phyloP scores from a whole-genome alignment of 257 asterid species.

The Paraleonurus japonicus region DNA sequence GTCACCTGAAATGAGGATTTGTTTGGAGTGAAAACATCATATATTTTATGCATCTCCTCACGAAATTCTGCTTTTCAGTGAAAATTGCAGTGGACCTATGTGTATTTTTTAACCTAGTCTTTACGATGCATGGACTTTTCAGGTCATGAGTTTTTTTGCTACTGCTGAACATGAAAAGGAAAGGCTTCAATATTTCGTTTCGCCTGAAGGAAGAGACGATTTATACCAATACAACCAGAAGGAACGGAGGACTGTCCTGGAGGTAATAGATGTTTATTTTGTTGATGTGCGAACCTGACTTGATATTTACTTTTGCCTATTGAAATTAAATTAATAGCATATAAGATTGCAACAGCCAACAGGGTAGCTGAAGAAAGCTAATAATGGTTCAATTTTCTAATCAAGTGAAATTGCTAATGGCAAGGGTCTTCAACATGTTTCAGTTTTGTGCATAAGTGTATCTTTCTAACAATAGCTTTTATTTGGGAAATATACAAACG shows the following conservation, averaged over 20 bases:
- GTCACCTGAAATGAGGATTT: neutral
- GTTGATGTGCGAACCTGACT: neutral
- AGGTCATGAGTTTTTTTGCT: conserved; percentile 94
- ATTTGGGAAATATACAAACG: neutral
- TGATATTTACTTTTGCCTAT: conserved; percentile 12
- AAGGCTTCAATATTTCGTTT: conserved; percentile 83
- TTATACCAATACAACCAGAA: conserved; percentile 90
- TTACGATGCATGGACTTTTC: conserved; percentile 25
- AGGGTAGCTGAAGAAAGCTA: conserved; percentile 10
- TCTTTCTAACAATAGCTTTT: neutral
- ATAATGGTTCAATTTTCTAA: conserved; percentile 8
- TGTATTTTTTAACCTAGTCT: neutral
- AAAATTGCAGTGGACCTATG: neutral
- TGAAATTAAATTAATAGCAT: conserved; percentile 5
- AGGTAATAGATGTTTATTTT: conserved; percentile 47
- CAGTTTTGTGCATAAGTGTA: conserved; percentile 2
- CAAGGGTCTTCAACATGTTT: conserved; percentile 1
- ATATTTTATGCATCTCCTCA: neutral
- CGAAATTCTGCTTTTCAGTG: conserved; percentile 2
- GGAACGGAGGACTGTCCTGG: conserved; percentile 90
- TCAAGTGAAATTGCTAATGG: conserved; percentile 15
- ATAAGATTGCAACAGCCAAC: neutral
- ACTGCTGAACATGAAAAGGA: conserved; percentile 91
- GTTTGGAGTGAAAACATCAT: no score
- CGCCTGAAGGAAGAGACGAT: conserved; percentile 98